Base-by-base conservation (phyloP, 2,329 filamentous ascomycete genomes). In the Aspergillus fumigatus region DNA sequence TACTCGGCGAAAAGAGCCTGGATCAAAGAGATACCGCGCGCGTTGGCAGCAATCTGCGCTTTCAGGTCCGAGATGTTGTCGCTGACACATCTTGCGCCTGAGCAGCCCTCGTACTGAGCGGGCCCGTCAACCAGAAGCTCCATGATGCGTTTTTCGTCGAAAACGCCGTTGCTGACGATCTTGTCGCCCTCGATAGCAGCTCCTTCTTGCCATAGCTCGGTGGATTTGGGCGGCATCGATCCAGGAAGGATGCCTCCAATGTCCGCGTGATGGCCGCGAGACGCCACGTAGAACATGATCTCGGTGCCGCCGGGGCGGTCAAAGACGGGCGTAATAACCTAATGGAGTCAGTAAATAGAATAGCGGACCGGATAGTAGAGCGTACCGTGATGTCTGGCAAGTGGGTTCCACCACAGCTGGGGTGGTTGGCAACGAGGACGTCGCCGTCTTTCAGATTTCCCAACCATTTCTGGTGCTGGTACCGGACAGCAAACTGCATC, bases 1-100 rank as follows among this genome's bases (percentile, higher is more conserved):
- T 92, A 94, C 65, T 94, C 90, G 19, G 84, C 81, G 62, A 95
- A 92, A 1, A 94, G 77, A 0, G 82, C 80, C 51, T 82, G 83
- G 62, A 95, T 94, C 23, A 93, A 78, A 38, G 85, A 86, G 67
- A 93, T 93, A 8, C 91, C 91, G 64, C 92, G 92, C 65, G 91
- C 88, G 67, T 96, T 95, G 11, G 90, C 90, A 0, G 91, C 90
- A 11, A 94, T 87, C 69, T 95, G 90, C 0, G 91, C 91, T 71
- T 92, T 92, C 43, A 96, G 79, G 69, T 95, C 91, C 52, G 90
- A 92, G 62, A 95, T 80, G 68, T 95, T 95, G 71, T 96, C 91
- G 9, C 84, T 85, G 1, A 95, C 78, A 68, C 89, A 91, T 47
- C 90, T 80, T 0, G 90, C 92, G 2, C 90, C 90, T 53, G 84